Evolutionary conservation across 352 stramenopile species (phyloP), one percentile per base, ranked within the genome.

Genomic region (Globisporangium yorkense): DNA sequence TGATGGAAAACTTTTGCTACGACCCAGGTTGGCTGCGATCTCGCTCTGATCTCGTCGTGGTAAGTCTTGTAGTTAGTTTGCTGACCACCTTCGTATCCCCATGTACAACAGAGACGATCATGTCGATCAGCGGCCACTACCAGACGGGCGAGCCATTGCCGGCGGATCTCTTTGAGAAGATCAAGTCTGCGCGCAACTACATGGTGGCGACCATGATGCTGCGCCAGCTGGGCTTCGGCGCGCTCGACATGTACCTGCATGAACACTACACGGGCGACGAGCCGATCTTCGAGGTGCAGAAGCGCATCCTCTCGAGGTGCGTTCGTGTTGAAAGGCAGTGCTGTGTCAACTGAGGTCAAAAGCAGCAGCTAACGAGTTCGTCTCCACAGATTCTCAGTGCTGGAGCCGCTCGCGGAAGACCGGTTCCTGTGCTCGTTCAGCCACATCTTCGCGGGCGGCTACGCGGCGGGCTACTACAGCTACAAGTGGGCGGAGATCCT

Each of bases 1-100:
- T 99, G 79, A 99, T 99, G 96, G 97, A 99, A 62, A 99, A 99
- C 71, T 99, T 97, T 79, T 98, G 94, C 72, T 99, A 99, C 72
- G 91, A 99, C 68, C 69, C 84, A 55, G 74, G 79, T 83, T 18
- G 3, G 15, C 33, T 13, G 16, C 4, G 6, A 10, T 37, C 6
- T 37, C 13, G 39, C 10, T 39, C 33, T 13, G 33, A 39, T 39
- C 10, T 39, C 10, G 10, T 44, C 39, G 39, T 44, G 21, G 46
- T 20, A 2, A 20, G 10, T 6, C 7, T 16, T 51, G 16, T 44
- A 39, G 9, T 27, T 27, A 27, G 24, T 27, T 27, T 27, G 24
- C 24, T 27, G 24, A 27, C 24, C 24, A 27, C 24, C 24, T 27
- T 27, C 24, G 24, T 27, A 27, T 27, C 24, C 24, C 24, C 24